Evolutionary conservation across 2,329 filamentous ascomycete species (phyloP), one percentile per base, ranked within the genome.

Genomic region (Dothistroma pini): DNA sequence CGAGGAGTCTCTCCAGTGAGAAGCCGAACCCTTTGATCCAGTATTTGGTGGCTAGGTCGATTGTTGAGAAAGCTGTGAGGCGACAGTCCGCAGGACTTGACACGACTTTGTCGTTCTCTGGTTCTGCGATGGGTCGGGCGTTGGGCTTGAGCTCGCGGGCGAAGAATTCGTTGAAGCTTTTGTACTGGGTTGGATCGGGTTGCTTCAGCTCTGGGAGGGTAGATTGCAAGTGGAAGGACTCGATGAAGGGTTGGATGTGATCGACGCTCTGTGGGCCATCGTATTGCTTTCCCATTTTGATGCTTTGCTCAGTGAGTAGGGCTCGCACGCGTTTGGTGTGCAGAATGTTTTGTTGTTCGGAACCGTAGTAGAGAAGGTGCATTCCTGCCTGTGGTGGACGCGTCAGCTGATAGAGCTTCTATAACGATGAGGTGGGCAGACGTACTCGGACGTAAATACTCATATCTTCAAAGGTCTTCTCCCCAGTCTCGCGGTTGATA

Each of bases 21-120:
- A 78, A 78, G n/a, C 75, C 75, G 38, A 67, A 70, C 8, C 76
- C 76, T 66, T 78, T 78, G 72, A 78, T 77, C 76, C 76, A 78
- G 64, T 76, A 76, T 57, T 75, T 76, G 8, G 72, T 77, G 2
- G 76, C 76, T 5, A 75, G 63, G 52, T 74, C 72, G 31, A 76
- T 63, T 1, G 75, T 76, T 2, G 71, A 72, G 62, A 74, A 78
- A 11, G 74, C 72, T 2, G 74, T 77, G 4, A 77, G 63, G 8
- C 76, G 66, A 63, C 76, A 77, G 53, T 78, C 76, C n/a, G 76
- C 76, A 7, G 74, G 72, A 48, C 69, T 70, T 14, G 68, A 72
- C 1, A 74, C 63, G 9, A 74, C 70, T 5, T 64, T 63, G 8
- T 68, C 68, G 50, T 76, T 73, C 6, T 68, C 69, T 4, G 75